Percentiles rank a stretch among this genome's conserved stretches.
These are phyloP conservation scores for Haplographium delicatum DNA, from an alignment of 495 filamentous ascomycete genomes.

Conservation along the genomic window DNA sequence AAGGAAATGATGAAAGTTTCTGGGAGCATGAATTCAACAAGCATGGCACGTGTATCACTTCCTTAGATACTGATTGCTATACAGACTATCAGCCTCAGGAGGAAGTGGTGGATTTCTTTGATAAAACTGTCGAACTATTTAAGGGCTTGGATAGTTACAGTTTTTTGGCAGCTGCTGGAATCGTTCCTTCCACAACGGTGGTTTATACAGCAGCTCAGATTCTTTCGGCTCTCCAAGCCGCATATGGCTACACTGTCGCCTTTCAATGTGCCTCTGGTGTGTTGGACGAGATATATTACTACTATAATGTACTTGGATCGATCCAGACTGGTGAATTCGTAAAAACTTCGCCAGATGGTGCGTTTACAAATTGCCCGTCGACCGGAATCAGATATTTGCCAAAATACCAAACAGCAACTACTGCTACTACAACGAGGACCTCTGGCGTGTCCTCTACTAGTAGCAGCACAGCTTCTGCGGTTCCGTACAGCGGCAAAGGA, in stretches of 20 bases:
- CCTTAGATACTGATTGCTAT: constrained; percentile 60
- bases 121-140: constrained; percentile 45
- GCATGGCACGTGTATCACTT: constrained; percentile 57
- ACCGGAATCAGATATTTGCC: constrained; percentile 55
- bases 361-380: constrained; percentile 57
- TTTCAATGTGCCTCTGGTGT: constrained; percentile 49
- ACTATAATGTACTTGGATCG: constrained; percentile 60
- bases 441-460: constrained; percentile 9
- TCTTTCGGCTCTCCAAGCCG: constrained; percentile 45
- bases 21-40: constrained; percentile 76
- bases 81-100: constrained; percentile 45
- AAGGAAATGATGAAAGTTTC: constrained; percentile 42
- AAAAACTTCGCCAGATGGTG: constrained; percentile 52
- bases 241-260: constrained; percentile 50
- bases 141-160: constrained; percentile 54
- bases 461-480: constrained; percentile 18
- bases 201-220: constrained; percentile 57
- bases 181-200: constrained; percentile 39
- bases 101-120: constrained; percentile 45
- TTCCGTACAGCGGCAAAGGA: constrained; percentile 46
- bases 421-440: background rate
- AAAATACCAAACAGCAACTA: constrained; percentile 33
- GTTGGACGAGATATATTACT: constrained; percentile 68
- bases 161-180: constrained; percentile 35
- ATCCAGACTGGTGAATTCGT: constrained; percentile 60